Base-by-base conservation (phyloP, 2,329 filamentous ascomycete genomes). In the Proliferodiscus dingleyae region DNA sequence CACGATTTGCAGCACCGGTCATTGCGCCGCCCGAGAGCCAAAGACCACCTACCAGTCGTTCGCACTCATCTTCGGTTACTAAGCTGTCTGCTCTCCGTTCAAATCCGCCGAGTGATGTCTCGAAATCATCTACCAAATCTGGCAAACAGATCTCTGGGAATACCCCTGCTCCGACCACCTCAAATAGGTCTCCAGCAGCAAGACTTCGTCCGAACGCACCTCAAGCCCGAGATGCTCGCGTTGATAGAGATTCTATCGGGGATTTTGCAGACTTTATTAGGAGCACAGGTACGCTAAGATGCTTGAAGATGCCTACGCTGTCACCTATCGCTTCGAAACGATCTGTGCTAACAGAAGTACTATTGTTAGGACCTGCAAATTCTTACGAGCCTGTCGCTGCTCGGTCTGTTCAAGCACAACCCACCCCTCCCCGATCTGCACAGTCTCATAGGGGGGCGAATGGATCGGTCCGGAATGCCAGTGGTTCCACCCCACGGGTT, bases 191-290 rank as follows among this genome's bases (percentile, higher is more conserved):
- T 7, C 2, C 47, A 7, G 56, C 47, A 11, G 50, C 59, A 18
- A 55, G 49, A 40, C 15, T 53, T 6, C 53, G 59, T 15, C 41
- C 53, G 3, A 58, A 55, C 45, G 46, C 45, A 33, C 51, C 59
- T 39, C 57, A 63, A 42, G 80, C 89, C 19, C 78, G 89, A 52
- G 89, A 95, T 54, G 82, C 89, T 2, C 78, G 85, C 50, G 72
- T 86, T 7, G 74, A 80, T 8, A 72, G 75, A 4, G 85, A 90
- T 51, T 88, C 88, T 0, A 79, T 85, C 7, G 75, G 81, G 37
- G 90, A 95, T 58, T 88, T 96, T 68, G 87, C 89, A 18, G 85
- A 94, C 48, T 96, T 95, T 63, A 88, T 95, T 59, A 84, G 88
- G 49, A 87, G 85, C 1, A 95, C 89, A 23, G 54, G 54, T 40